phyloP scores from a whole-genome alignment of 2,329 filamentous ascomycete species.

The Balansia obtecta region DNA sequence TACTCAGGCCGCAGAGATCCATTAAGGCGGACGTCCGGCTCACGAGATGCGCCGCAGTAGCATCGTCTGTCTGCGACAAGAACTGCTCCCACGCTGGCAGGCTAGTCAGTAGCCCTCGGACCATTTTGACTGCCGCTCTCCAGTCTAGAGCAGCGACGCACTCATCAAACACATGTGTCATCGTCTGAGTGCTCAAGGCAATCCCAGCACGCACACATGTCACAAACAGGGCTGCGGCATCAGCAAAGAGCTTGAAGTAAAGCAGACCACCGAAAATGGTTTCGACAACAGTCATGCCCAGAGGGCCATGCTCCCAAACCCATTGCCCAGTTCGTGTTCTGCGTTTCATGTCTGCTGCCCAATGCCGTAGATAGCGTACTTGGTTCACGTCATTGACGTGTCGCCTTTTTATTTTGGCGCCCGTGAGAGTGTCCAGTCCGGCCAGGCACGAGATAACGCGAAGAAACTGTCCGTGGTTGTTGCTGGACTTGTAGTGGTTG shows the following conservation, averaged over 20 bases:
- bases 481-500: constrained; percentile 33
- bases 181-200: constrained; percentile 17
- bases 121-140: constrained; percentile 19
- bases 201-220: constrained; percentile 25
- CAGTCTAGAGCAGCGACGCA: constrained; percentile 30
- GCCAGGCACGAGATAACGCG: constrained; percentile 32
- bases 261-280: constrained; percentile 35
- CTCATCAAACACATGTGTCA: constrained; percentile 28
- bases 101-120: constrained; percentile 16
- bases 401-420: constrained; percentile 26
- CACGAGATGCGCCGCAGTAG: constrained; percentile 15
- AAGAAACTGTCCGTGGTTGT: constrained; percentile 30
- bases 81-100: constrained; percentile 15
- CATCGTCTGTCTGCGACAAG: constrained; percentile 12
- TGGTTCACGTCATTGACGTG: constrained; percentile 19
- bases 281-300: constrained; percentile 29
- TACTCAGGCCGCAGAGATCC: constrained; percentile 22
- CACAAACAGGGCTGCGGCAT: constrained; percentile 31
- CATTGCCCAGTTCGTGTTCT: constrained; percentile 19
- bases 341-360: constrained; percentile 15
- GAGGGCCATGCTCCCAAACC: constrained; percentile 26
- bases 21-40: constrained; percentile 23
- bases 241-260: constrained; percentile 30
- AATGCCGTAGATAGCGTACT: constrained; percentile 15
- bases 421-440: constrained; percentile 26